Conservation (phyloP, 2,329 filamentous ascomycete species). For the Rosellinia necatrix region DNA sequence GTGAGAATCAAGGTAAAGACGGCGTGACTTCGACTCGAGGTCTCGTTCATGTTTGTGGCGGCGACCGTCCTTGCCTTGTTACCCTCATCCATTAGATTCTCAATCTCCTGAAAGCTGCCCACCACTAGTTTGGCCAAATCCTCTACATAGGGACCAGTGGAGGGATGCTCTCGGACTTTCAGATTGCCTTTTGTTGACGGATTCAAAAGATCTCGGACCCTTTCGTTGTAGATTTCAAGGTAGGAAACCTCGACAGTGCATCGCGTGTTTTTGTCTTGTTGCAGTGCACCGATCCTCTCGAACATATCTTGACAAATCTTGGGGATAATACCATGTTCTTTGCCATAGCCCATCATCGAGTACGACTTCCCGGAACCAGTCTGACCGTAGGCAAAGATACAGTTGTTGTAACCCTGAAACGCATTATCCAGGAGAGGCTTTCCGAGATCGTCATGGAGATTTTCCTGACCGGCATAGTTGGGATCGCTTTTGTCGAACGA, state of each 20-base stretch:
- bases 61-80: constrained; percentile 98
- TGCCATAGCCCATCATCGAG: constrained; percentile 99
- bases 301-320: constrained; percentile 99
- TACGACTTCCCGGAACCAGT: constrained; percentile 99
- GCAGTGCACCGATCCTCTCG: constrained; percentile 73
- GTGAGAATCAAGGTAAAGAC: constrained; percentile 96
- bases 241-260: constrained; percentile 98
- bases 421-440: constrained; percentile 94
- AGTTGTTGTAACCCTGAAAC: constrained; percentile 98
- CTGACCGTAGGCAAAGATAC: constrained; percentile 98
- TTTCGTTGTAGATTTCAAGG: constrained; percentile 98
- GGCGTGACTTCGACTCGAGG: constrained; percentile 95
- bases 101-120: constrained; percentile 91
- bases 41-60: constrained; percentile 99
- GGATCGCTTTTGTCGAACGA: constrained; percentile 84
- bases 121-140: constrained; percentile 96
- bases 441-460: constrained; percentile 87
- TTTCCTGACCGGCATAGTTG: constrained; percentile 87
- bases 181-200: constrained; percentile 94
- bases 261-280: constrained; percentile 74
- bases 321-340: constrained; percentile 93
- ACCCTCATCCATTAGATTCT: constrained; percentile 97
- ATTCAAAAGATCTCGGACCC: constrained; percentile 93
- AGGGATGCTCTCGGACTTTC: constrained; percentile 96
- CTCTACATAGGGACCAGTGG: constrained; percentile 96